Evolutionary conservation across 2,329 filamentous ascomycete species (phyloP), one percentile per base, ranked within the genome.

Genomic region (Claviceps digitariae): DNA sequence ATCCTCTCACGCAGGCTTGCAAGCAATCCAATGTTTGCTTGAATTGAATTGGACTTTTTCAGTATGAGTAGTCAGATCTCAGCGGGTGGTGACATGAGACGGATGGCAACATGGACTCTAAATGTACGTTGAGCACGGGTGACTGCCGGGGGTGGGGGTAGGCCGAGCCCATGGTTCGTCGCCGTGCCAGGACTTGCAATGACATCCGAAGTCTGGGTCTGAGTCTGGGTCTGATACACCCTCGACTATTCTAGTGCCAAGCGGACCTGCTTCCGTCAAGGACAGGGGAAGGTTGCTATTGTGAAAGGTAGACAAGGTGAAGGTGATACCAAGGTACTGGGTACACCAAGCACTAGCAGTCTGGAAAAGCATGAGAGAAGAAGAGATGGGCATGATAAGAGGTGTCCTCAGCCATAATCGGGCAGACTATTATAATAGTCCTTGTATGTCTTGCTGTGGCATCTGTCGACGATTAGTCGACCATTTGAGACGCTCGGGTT

Each of bases 1-100:
- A 27, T 50, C 25, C 34, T 38, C 48, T 12, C 20, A 15, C 13
- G 27, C 27, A 51, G 45, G 9, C 40, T 51, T 17, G 27, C 25
- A 44, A 45, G 25, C 20, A 23, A 25, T 31, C n/a, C 25, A 5
- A 38, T 45, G 29, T 51, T 51, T 45, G 43, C 43, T 51, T 1
- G n/a, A 36, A 10, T 15, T 31, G 41, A 36, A 20, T 34, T 20
- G 5, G 8, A 25, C n/a, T 36, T 25, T n/a, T 23, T 17, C 17
- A 45, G 43, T 29, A n/a, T 45, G 50, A 51, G 41, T 29, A 51
- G 50, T 51, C 50, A 38, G 41, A 45, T 51, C 31, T 51, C 21
- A 25, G 3, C 50, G 50, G 50, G 41, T 51, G 23, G 29, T 45
- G 20, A 36, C 50, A 51, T 51, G 48, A 50, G 38, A 38, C 50